These are phyloP conservation scores for Pistacia atlantica DNA, from an alignment of 345 rosid genomes.

Conservation along the genomic window DNA sequence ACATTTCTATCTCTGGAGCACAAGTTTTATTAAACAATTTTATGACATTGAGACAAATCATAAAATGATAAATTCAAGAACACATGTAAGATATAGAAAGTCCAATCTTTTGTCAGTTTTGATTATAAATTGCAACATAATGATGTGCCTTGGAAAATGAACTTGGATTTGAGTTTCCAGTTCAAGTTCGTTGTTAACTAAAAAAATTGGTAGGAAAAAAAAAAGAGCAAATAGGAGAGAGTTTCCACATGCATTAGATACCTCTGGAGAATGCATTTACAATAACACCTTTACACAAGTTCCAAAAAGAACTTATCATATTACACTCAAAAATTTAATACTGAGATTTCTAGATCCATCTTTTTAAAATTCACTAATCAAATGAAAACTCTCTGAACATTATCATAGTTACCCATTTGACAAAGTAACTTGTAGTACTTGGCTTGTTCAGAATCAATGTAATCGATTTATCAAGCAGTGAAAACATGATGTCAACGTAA, in stretches of 20 bases:
- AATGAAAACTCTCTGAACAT: no score
- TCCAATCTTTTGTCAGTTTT: background rate
- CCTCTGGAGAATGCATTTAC: background rate
- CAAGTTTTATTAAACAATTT: no score
- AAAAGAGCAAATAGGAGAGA: background rate
- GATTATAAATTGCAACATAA: no score
- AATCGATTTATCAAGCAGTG: background rate
- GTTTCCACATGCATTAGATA: background rate
- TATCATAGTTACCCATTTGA: background rate
- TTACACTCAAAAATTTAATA: background rate
- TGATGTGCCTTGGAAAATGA: background rate
- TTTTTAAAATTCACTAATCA: background rate
- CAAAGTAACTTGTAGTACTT: background rate
- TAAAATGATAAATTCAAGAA: background rate
- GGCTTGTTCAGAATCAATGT: conserved; percentile 2
- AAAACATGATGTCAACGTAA: background rate
- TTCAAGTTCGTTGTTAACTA: background rate
- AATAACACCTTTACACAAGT: background rate
- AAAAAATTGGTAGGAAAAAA: no score
- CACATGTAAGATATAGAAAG: background rate
- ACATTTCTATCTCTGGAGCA: background rate
- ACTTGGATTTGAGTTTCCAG: background rate
- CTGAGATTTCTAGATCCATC: background rate
- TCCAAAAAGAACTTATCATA: background rate
- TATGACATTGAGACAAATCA: background rate